Percentiles rank a stretch among this genome's conserved stretches.
These are phyloP conservation scores for Cladophialophora exuberans DNA, from an alignment of 2,329 filamentous ascomycete genomes.

Conservation along the genomic window DNA sequence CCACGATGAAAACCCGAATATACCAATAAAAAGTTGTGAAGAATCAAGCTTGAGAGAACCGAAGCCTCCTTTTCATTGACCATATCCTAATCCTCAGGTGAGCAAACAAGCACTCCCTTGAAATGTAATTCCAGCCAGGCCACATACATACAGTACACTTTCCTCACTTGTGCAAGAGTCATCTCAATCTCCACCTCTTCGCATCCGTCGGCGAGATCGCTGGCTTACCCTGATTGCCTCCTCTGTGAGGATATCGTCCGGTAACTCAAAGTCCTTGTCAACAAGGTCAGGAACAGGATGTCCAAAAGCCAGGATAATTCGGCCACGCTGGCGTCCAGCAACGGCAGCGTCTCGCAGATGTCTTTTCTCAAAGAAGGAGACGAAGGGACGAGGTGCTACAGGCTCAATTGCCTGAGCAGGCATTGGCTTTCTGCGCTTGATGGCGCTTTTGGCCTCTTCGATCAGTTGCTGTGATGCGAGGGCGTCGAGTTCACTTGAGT, in stretches of 20 bases:
- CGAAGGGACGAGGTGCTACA: conserved; percentile 65
- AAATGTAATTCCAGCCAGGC: neutral
- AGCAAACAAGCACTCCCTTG: neutral
- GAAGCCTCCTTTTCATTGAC: neutral
- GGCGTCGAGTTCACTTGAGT: conserved; percentile 71
- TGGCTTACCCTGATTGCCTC: conserved; percentile 47
- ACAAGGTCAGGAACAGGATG: conserved; percentile 73
- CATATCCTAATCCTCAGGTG: neutral
- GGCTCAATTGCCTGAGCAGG: conserved; percentile 22
- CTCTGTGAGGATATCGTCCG: conserved; percentile 59
- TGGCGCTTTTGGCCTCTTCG: conserved; percentile 66
- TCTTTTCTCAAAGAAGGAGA: conserved; percentile 82
- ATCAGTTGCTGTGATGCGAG: conserved; percentile 74
- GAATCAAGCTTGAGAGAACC: neutral
- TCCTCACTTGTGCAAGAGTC: neutral
- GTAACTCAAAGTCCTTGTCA: conserved; percentile 74
- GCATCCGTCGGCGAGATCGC: conserved; percentile 32
- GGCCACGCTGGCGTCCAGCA: conserved; percentile 69
- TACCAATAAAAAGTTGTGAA: neutral
- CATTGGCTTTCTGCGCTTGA: conserved; percentile 27
- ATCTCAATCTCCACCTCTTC: conserved; percentile 26
- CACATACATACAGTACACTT: conserved; percentile 5
- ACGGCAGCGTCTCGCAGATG: conserved; percentile 80
- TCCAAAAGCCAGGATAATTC: conserved; percentile 79
- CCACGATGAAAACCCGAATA: neutral